These are phyloP conservation scores for Metschnikowia aberdeeniae DNA, from an alignment of 805 yeast genomes.

Conservation along the genomic window DNA sequence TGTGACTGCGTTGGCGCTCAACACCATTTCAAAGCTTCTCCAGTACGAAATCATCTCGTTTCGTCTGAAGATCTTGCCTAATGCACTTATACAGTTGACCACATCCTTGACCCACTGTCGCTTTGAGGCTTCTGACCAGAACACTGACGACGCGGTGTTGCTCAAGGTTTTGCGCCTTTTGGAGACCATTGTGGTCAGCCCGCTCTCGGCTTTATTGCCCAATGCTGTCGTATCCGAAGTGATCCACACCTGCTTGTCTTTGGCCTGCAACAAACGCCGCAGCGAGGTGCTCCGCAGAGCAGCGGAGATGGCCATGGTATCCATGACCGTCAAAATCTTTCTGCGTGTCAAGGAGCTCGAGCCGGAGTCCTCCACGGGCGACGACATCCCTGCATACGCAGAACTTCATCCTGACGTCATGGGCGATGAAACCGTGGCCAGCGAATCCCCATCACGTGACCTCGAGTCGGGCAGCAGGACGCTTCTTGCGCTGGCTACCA, in stretches of 20 bases:
- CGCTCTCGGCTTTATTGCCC: slow-evolving; percentile 60
- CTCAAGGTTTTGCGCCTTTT: slow-evolving; percentile 75
- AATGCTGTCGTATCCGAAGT: slow-evolving; percentile 85
- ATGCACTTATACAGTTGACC: slow-evolving; percentile 60
- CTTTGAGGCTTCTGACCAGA: slow-evolving; percentile 91
- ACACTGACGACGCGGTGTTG: slow-evolving; percentile 86
- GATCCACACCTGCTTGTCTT: slow-evolving; percentile 82
- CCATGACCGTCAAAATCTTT: slow-evolving; percentile 68
- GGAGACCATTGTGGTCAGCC: slow-evolving; percentile 61
- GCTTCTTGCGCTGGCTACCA: slow-evolving; percentile 4
- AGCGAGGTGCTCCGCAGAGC: slow-evolving; percentile 85
- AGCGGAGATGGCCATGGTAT: slow-evolving; percentile 76
- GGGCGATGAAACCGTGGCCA: slow-evolving; percentile 36
- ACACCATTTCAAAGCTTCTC: slow-evolving; percentile 69
- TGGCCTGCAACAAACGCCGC: slow-evolving; percentile 89
- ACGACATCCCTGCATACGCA: slow-evolving; percentile 45
- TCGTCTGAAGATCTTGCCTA: slow-evolving; percentile 51
- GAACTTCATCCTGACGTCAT: slow-evolving; percentile 56
- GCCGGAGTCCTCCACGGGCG: slow-evolving; percentile 32
- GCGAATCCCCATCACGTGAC: not conserved
- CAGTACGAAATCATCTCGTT: slow-evolving; percentile 61
- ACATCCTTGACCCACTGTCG: slow-evolving; percentile 87
- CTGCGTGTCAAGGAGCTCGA: slow-evolving; percentile 53
- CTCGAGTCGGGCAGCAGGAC: not conserved
- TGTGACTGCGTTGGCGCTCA: slow-evolving; percentile 77